phyloP scores from a whole-genome alignment of 805 yeast genomes.

The Saccharomycopsis fodiens region DNA sequence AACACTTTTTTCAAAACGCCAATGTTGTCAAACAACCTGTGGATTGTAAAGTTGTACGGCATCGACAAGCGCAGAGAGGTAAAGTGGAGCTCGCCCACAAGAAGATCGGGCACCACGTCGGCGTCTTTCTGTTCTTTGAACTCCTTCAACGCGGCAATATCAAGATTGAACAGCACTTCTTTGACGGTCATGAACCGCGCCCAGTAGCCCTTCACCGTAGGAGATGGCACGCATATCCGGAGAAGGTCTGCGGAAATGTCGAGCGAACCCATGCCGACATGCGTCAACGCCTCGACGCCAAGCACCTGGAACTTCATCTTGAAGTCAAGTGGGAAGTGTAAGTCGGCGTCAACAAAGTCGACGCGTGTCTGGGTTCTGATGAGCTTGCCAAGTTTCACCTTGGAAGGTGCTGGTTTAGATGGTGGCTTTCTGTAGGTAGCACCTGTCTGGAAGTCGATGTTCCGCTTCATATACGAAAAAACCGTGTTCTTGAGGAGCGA shows the following conservation, averaged over 20 bases:
- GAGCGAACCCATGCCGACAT: constrained; percentile 23
- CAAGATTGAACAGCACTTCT: not conserved
- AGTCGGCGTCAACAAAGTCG: constrained; percentile 25
- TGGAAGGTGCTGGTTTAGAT: constrained; percentile 8
- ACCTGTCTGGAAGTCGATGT: constrained; percentile 22
- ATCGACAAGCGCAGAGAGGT: constrained; percentile 43
- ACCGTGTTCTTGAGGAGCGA: constrained; percentile 38
- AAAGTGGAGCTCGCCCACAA: constrained; percentile 28
- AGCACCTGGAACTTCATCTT: constrained; percentile 40
- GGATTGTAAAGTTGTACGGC: constrained; percentile 70
- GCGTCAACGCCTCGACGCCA: constrained; percentile 22
- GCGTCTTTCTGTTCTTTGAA: constrained; percentile 6
- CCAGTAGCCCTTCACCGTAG: constrained; percentile 41
- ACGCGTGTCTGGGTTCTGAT: constrained; percentile 23
- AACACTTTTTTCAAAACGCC: constrained; percentile 60
- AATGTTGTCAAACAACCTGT: constrained; percentile 72
- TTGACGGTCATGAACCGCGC: constrained; percentile 37
- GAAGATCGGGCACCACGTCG: constrained; percentile 16
- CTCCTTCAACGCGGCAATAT: constrained; percentile 2
- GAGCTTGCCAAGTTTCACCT: constrained; percentile 22
- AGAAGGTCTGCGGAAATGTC: constrained; percentile 27
- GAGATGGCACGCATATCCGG: constrained; percentile 47
- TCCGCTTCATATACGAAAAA: constrained; percentile 22
- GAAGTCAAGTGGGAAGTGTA: constrained; percentile 40
- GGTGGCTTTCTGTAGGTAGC: not conserved